Conservation (phyloP, 2,329 filamentous ascomycete genomes). For the Karstenula rhodostoma region DNA sequence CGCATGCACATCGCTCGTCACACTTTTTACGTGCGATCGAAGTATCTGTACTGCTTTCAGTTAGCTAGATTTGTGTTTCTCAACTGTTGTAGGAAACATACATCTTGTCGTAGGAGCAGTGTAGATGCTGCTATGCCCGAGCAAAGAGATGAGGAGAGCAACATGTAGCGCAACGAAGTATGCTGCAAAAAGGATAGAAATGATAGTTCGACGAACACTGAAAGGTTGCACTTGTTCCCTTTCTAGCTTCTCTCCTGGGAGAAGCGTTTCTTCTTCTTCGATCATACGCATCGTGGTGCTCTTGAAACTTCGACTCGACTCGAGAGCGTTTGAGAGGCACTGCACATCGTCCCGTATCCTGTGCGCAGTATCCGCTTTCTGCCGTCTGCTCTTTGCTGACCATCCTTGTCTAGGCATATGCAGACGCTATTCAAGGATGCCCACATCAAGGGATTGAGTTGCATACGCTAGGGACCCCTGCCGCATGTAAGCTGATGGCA, state of each 20-base stretch:
- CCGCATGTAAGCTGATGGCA: neutral
- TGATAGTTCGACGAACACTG: neutral
- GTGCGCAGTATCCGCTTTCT: neutral
- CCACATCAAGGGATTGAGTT: neutral
- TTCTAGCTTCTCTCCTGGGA: neutral
- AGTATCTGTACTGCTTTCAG: neutral
- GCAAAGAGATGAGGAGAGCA: neutral
- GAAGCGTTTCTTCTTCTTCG: neutral
- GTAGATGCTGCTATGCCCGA: neutral
- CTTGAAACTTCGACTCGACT: neutral
- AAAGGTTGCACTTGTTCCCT: neutral
- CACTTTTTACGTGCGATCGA: neutral
- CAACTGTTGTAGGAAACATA: neutral
- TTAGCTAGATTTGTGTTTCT: neutral
- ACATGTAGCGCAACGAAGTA: neutral
- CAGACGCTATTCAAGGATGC: neutral
- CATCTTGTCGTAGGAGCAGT: neutral
- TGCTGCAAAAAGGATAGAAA: neutral
- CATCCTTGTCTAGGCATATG: too few relatives aligned
- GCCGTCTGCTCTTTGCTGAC: neutral
- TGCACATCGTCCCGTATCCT: neutral
- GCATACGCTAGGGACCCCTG: neutral
- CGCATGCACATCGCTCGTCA: neutral
- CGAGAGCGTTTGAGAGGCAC: neutral
- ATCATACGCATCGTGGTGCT: neutral